phyloP scores from a whole-genome alignment of 176 grass and related monocot genomes.

The Sorghum bicolor region DNA sequence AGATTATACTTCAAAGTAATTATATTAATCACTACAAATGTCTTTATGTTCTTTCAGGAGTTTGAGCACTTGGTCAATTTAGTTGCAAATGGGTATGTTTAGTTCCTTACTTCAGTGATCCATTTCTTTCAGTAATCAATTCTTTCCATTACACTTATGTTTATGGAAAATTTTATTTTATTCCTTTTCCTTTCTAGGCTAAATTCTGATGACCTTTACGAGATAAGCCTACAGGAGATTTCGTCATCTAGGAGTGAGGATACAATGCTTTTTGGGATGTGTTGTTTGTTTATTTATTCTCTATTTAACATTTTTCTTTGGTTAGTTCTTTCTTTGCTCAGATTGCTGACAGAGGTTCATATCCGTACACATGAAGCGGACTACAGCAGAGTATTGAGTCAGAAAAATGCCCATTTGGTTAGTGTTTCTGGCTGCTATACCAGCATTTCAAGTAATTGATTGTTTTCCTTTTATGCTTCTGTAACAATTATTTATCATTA shows the following conservation, averaged over 20 bases:
- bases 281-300: conserved; percentile 17
- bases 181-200: not conserved
- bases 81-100: conserved; percentile 20
- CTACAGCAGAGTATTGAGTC: not conserved
- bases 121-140: not conserved
- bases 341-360: conserved; percentile 28
- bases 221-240: not conserved
- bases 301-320: not conserved
- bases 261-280: not conserved
- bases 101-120: not conserved
- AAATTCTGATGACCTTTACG: not conserved
- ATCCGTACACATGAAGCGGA: conserved; percentile 6
- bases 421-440: not conserved
- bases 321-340: conserved; percentile 33
- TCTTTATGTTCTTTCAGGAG: conserved; percentile 33
- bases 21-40: not conserved
- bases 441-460: not conserved
- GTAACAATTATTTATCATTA: not conserved
- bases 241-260: conserved; percentile 24
- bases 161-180: not conserved
- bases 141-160: not conserved
- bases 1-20: not conserved
- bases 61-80: conserved; percentile 12
- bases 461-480: not conserved
- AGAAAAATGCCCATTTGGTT: not conserved